Conservation (phyloP, 1,139 yeast genomes). For the Candida labiduridarum region DNA sequence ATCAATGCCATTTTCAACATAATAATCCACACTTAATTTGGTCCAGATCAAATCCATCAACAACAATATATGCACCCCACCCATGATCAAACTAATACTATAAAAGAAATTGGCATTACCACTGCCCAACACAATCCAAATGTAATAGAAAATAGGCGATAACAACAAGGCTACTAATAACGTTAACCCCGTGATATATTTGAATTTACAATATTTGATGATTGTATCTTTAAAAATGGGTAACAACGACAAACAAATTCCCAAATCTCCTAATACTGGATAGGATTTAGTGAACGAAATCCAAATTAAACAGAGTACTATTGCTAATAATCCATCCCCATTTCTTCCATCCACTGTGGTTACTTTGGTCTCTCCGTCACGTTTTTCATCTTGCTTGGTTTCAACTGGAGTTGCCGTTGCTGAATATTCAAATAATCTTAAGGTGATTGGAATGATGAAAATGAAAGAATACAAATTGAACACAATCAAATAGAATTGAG, state of each 20-base stretch:
- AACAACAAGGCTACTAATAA: constrained; percentile 44
- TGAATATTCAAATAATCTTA: constrained; percentile 54
- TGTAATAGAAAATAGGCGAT: constrained; percentile 87
- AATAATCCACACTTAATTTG: constrained; percentile 70
- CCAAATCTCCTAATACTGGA: constrained; percentile 86
- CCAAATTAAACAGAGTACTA: constrained; percentile 66
- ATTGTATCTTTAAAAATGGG: constrained; percentile 55
- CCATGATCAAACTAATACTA: constrained; percentile 85
- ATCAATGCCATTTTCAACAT: constrained; percentile 39
- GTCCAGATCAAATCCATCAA: constrained; percentile 85
- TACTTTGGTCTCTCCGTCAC: constrained; percentile 1
- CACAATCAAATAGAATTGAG: constrained; percentile 78
- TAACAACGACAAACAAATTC: constrained; percentile 62
- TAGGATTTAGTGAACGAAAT: constrained; percentile 77
- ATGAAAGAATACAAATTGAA: constrained; percentile 77
- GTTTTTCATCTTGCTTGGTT: neutral
- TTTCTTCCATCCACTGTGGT: constrained; percentile 9
- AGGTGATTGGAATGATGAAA: constrained; percentile 72
- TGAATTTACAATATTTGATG: constrained; percentile 36
- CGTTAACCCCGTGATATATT: constrained; percentile 41
- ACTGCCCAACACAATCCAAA: constrained; percentile 93
- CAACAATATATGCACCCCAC: constrained; percentile 68
- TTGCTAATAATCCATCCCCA: constrained; percentile 65
- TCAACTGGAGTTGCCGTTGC: neutral
- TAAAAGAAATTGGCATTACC: constrained; percentile 97